Evolutionary conservation across 306 rosid genomes (phyloP).

Genomic region (Spatholobus suberectus): DNA sequence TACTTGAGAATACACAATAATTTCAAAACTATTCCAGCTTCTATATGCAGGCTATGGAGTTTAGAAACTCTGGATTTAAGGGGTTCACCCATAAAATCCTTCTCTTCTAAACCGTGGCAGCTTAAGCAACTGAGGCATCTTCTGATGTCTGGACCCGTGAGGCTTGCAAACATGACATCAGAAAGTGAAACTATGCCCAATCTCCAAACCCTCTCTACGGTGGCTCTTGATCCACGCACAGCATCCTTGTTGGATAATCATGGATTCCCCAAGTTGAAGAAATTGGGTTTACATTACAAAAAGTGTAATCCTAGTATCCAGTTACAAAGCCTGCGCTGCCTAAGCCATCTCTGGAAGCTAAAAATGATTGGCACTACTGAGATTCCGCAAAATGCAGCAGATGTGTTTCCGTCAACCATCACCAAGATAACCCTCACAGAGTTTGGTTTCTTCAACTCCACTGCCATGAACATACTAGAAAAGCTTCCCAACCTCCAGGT

Average conservation of each 20-base stretch:
- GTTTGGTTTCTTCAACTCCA: conserved; percentile 1
- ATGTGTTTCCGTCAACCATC: not conserved
- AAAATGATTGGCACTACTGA: not conserved
- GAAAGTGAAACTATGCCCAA: not conserved
- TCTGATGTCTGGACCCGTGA: not conserved
- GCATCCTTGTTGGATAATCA: not conserved
- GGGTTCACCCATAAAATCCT: not conserved
- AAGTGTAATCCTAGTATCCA: not conserved
- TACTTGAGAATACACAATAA: not conserved
- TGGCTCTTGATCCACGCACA: not conserved
- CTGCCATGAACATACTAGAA: not conserved
- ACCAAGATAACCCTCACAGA: not conserved
- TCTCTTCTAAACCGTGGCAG: not conserved
- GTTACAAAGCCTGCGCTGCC: not conserved
- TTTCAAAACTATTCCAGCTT: not conserved
- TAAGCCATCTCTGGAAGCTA: not conserved
- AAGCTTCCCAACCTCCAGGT: conserved; percentile 16
- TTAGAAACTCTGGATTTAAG: not conserved
- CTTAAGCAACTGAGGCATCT: conserved; percentile 10
- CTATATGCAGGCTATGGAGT: not conserved
- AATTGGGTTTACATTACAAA: not conserved
- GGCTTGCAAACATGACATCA: not conserved
- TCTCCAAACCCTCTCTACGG: not conserved
- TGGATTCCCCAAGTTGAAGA: not conserved
- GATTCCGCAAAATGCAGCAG: not conserved